These are phyloP conservation scores for Eragrostis curvula DNA, from an alignment of 176 grass and related monocot genomes.

Conservation along the genomic window DNA sequence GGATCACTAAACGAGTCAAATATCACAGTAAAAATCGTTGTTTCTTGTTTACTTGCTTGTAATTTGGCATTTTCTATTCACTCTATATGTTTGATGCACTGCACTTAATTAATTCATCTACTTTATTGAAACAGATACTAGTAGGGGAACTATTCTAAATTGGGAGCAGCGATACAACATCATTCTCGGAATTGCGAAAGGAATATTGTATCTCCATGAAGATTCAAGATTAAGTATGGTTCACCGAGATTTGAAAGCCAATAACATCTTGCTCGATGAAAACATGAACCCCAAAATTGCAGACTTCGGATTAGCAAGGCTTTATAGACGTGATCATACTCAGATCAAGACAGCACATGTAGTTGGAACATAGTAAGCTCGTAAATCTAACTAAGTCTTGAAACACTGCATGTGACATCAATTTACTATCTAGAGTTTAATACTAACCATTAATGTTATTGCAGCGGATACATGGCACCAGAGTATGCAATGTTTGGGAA, in stretches of 20 bases:
- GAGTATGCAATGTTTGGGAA: background rate
- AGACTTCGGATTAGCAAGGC: slow-evolving; percentile 51
- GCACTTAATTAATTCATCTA: background rate
- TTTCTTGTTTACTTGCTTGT: background rate
- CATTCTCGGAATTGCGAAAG: slow-evolving; percentile 50
- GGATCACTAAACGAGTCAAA: too few relatives aligned
- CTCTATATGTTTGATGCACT: too few relatives aligned
- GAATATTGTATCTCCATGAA: slow-evolving; percentile 62
- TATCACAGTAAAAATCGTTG: too few relatives aligned
- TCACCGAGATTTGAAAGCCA: slow-evolving; percentile 49
- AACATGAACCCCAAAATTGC: slow-evolving; percentile 59
- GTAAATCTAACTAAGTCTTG: background rate
- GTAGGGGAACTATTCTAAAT: background rate
- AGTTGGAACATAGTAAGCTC: slow-evolving; percentile 49
- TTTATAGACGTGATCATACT: slow-evolving; percentile 35
- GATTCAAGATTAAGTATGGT: slow-evolving; percentile 49
- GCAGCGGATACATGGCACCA: background rate
- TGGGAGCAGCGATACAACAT: slow-evolving; percentile 47
- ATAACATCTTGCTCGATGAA: slow-evolving; percentile 54
- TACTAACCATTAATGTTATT: background rate
- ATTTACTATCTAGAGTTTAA: background rate
- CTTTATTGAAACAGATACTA: background rate
- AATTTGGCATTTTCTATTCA: background rate
- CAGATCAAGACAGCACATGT: slow-evolving; percentile 43
- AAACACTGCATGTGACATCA: background rate